phyloP scores from a whole-genome alignment of 257 asterid species.

The Solanum dulcamara region DNA sequence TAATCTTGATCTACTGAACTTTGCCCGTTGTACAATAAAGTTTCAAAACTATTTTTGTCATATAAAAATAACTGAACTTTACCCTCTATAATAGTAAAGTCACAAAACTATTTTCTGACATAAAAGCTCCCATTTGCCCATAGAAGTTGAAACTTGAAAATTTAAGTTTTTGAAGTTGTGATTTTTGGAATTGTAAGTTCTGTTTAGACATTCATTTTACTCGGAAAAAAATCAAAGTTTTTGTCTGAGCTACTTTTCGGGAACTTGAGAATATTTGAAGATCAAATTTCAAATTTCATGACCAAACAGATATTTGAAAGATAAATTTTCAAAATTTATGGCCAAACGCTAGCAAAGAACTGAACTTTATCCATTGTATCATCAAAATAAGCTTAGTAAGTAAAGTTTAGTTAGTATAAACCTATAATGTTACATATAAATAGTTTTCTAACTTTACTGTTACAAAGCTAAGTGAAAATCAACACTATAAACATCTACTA shows the following conservation, averaged over 20 bases:
- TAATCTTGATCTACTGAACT: not conserved
- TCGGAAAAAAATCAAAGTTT: not conserved
- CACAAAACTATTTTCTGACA: no score
- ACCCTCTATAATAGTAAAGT: not conserved
- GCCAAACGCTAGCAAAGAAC: not conserved
- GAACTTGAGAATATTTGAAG: no score
- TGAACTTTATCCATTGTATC: not conserved
- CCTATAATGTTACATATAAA: not conserved
- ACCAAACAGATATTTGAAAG: not conserved
- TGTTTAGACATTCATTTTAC: not conserved
- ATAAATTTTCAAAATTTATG: not conserved
- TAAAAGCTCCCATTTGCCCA: no score
- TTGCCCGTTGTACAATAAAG: not conserved
- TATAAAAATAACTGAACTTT: not conserved
- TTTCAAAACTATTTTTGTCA: not conserved
- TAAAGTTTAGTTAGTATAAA: not conserved
- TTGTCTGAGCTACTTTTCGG: no score
- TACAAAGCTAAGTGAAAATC: not conserved
- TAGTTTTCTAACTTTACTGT: not conserved
- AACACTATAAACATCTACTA: not conserved
- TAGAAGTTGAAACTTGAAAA: not conserved
- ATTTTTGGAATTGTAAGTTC: not conserved
- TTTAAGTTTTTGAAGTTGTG: not conserved
- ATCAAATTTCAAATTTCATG: not conserved
- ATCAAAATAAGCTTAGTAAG: not conserved